Conservation (phyloP, 2,329 filamentous ascomycete species). For the Cercospora beticola region DNA sequence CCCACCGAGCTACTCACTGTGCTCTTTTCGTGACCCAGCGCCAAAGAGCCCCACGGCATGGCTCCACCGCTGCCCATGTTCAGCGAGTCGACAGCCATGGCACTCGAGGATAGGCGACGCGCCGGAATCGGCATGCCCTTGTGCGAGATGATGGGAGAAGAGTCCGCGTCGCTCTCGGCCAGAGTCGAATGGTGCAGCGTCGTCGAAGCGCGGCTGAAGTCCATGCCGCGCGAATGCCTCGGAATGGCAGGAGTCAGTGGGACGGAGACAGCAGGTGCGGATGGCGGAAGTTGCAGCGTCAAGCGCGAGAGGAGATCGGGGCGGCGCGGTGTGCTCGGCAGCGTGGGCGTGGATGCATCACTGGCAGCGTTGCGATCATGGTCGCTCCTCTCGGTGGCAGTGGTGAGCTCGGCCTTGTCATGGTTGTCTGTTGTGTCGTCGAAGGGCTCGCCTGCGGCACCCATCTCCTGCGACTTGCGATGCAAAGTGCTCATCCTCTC, state of each 20-base stretch:
- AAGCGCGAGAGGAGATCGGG: constrained; percentile 63
- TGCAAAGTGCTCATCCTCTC: constrained; percentile 1
- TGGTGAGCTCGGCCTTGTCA: neutral
- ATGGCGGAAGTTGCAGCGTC: constrained; percentile 65
- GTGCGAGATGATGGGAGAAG: constrained; percentile 79
- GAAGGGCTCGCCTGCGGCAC: neutral
- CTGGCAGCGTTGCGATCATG: neutral
- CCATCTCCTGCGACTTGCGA: neutral
- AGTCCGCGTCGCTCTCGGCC: constrained; percentile 85
- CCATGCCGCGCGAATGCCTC: constrained; percentile 81
- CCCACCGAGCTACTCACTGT: constrained; percentile 78
- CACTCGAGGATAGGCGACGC: constrained; percentile 43
- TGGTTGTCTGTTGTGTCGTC: neutral
- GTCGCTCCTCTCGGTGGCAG: neutral
- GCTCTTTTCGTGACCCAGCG: constrained; percentile 59
- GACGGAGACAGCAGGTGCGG: constrained; percentile 39
- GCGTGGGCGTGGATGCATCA: constrained; percentile 6
- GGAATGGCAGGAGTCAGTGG: constrained; percentile 55
- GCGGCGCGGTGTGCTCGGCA: constrained; percentile 49
- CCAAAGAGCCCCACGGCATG: constrained; percentile 27
- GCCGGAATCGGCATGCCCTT: constrained; percentile 61
- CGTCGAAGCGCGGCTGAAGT: constrained; percentile 90
- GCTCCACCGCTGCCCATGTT: constrained; percentile 44
- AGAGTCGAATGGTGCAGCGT: constrained; percentile 94
- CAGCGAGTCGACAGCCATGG: constrained; percentile 60